Conservation (phyloP, 805 yeast species). For the Saccharomycopsis fermentans region DNA sequence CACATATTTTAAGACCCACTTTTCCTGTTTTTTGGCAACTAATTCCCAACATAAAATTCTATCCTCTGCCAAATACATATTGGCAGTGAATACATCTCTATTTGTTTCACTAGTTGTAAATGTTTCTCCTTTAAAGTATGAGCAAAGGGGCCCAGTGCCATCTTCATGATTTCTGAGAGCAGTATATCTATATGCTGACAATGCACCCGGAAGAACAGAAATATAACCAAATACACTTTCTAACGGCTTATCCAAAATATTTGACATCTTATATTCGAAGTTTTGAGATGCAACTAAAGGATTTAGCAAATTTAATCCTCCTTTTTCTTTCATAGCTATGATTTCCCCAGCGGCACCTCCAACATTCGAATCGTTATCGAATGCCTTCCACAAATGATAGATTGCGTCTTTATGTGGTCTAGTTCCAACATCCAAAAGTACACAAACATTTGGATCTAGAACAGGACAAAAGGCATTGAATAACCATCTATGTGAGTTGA, state of each 20-base stretch:
- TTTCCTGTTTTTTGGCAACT: conserved; percentile 72
- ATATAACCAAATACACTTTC: conserved; percentile 91
- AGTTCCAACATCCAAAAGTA: conserved; percentile 94
- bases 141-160: conserved; percentile 84
- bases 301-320: conserved; percentile 69
- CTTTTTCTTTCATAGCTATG: conserved; percentile 87
- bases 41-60: conserved; percentile 94
- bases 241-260: conserved; percentile 86
- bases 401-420: conserved; percentile 81
- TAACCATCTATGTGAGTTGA: conserved; percentile 96
- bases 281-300: conserved; percentile 95
- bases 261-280: conserved; percentile 95
- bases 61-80: conserved; percentile 96
- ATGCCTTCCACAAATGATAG: conserved; percentile 95
- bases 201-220: conserved; percentile 89
- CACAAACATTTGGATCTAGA: conserved; percentile 82
- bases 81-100: conserved; percentile 84
- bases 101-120: conserved; percentile 37
- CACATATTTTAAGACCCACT: conserved; percentile 87
- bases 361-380: conserved; percentile 90
- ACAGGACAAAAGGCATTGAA: conserved; percentile 92
- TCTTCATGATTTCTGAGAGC: conserved; percentile 79
- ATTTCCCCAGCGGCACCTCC: conserved; percentile 99
- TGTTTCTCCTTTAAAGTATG: conserved; percentile 85
- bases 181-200: conserved; percentile 85